Evolutionary conservation across 495 filamentous ascomycete species (phyloP).

Genomic region (Daldinia loculata): DNA sequence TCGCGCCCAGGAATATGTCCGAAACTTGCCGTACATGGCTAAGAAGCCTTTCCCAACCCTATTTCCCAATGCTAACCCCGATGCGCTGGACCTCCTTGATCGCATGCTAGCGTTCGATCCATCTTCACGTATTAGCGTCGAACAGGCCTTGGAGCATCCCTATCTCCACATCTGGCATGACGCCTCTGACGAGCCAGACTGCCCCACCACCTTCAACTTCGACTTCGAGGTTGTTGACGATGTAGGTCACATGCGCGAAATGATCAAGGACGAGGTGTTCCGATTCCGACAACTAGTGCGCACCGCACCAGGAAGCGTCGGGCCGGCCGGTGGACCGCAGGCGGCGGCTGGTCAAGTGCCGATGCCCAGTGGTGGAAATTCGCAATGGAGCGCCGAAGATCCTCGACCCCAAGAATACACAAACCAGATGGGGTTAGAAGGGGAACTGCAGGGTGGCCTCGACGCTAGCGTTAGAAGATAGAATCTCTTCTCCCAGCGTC

Average conservation of each 20-base stretch:
- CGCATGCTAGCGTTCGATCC: constrained; percentile 98
- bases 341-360: constrained; percentile 62
- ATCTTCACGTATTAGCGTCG: constrained; percentile 86
- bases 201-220: constrained; percentile 95
- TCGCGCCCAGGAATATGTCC: constrained; percentile 96
- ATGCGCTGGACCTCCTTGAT: constrained; percentile 93
- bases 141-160: constrained; percentile 91
- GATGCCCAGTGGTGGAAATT: constrained; percentile 73
- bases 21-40: constrained; percentile 95
- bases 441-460: constrained; percentile 83
- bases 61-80: constrained; percentile 95
- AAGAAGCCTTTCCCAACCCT: constrained; percentile 88
- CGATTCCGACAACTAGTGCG: constrained; percentile 82
- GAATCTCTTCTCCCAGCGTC: constrained; percentile 15
- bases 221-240: constrained; percentile 96
- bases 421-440: constrained; percentile 70
- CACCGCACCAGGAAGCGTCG: constrained; percentile 61
- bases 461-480: constrained; percentile 62
- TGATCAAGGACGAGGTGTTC: constrained; percentile 94
- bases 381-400: constrained; percentile 81
- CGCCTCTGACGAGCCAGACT: constrained; percentile 91
- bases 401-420: constrained; percentile 85
- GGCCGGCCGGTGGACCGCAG: constrained; percentile 39
- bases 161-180: constrained; percentile 99
- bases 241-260: constrained; percentile 89